phyloP scores from a whole-genome alignment of 2,329 filamentous ascomycete genomes.

The Sporothrix brunneoviolacea region DNA sequence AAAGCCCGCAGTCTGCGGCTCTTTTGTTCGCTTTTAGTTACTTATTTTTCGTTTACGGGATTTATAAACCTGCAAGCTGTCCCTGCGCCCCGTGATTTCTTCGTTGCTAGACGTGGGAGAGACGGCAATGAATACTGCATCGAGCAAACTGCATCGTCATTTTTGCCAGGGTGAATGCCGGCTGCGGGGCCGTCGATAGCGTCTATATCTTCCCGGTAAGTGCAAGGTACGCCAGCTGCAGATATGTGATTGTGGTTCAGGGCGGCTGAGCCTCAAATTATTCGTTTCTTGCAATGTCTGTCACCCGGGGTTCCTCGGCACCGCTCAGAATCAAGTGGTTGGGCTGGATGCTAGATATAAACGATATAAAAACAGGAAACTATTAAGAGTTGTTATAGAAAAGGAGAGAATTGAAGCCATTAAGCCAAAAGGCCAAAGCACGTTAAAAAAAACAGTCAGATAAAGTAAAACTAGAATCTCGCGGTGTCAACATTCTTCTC shows the following conservation, averaged over 20 bases:
- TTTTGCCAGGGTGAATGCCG: not conserved
- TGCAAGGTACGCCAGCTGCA: too few relatives aligned
- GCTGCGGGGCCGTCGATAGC: not conserved
- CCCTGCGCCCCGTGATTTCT: not conserved
- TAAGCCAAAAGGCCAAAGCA: constrained; percentile 1
- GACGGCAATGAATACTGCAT: not conserved
- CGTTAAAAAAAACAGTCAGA: not conserved
- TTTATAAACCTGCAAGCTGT: not conserved
- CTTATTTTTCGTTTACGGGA: not conserved
- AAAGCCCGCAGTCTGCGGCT: too few relatives aligned
- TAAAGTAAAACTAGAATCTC: not conserved
- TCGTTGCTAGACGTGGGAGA: not conserved
- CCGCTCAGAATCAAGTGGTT: too few relatives aligned
- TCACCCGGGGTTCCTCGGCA: too few relatives aligned
- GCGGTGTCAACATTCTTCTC: not conserved
- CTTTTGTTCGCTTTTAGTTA: too few relatives aligned
- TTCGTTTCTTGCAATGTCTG: too few relatives aligned
- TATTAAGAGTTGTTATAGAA: constrained; percentile 9
- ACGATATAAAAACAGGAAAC: constrained; percentile 1
- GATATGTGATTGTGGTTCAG: too few relatives aligned
- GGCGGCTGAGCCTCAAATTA: too few relatives aligned
- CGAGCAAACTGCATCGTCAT: not conserved
- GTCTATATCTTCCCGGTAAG: too few relatives aligned
- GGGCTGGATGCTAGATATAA: not conserved
- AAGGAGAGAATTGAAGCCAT: constrained; percentile 1